These are phyloP conservation scores for Davidsoniella eucalypti DNA, from an alignment of 2,329 filamentous ascomycete genomes.

Conservation along the genomic window DNA sequence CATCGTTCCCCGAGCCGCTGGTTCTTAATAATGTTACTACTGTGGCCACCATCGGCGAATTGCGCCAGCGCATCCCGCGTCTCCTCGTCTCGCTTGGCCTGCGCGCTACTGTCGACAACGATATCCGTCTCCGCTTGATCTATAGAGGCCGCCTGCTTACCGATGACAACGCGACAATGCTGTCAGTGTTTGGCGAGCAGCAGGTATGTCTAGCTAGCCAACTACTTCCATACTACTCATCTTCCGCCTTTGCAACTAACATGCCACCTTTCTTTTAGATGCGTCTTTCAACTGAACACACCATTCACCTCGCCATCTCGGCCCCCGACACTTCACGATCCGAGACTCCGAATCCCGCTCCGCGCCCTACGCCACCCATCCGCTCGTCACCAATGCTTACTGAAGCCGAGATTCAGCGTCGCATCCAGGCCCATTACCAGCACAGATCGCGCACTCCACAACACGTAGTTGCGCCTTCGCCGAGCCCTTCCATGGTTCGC, in stretches of 20 bases:
- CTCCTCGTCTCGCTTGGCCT: constrained; percentile 29
- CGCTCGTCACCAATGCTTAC: constrained; percentile 11
- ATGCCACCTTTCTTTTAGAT: constrained; percentile 2
- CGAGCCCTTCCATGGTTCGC: background rate
- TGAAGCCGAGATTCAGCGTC: constrained; percentile 11
- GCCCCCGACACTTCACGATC: background rate
- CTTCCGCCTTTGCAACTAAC: background rate
- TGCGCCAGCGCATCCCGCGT: constrained; percentile 43
- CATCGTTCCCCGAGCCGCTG: constrained; percentile 35
- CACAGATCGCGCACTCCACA: constrained; percentile 6
- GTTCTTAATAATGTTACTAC: constrained; percentile 31
- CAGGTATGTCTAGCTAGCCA: constrained; percentile 23
- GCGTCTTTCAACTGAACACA: constrained; percentile 6
- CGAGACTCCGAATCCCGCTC: background rate
- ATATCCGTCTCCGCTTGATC: constrained; percentile 43
- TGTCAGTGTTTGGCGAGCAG: constrained; percentile 39
- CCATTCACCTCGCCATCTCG: constrained; percentile 11
- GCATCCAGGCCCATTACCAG: constrained; percentile 10
- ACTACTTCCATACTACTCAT: constrained; percentile 14
- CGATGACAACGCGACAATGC: constrained; percentile 37
- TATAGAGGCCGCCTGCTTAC: constrained; percentile 40
- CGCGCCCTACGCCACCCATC: constrained; percentile 5
- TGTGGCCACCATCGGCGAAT: constrained; percentile 35
- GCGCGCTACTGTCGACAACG: constrained; percentile 16
- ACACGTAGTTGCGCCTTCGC: constrained; percentile 1